A percentile compares a stretch with the other conserved stretches of the same genome.
Conservation (phyloP, 1,284 basidiomycete genomes). For the Neotropicomus parvogracilis region DNA sequence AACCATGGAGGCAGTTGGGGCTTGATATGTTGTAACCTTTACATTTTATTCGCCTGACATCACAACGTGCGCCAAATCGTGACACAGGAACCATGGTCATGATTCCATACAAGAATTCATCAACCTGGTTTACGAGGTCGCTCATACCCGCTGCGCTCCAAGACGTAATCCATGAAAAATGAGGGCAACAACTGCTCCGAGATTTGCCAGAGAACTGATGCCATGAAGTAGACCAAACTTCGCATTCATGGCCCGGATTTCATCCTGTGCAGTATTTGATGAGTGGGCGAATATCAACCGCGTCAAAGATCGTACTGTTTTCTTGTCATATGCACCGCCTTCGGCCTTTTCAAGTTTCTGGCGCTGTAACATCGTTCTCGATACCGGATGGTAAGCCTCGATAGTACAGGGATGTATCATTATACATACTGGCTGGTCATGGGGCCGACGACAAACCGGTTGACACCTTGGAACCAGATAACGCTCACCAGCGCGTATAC, state of each 20-base stretch:
- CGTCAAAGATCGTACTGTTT: constrained; percentile 41
- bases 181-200: constrained; percentile 57
- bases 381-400: not conserved
- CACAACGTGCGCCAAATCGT: not conserved
- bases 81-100: not conserved
- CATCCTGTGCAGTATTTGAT: not conserved
- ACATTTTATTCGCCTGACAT: constrained; percentile 24
- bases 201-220: constrained; percentile 63
- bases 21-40: constrained; percentile 42
- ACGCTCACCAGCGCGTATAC: constrained; percentile 42
- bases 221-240: constrained; percentile 48
- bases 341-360: constrained; percentile 73
- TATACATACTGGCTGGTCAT: constrained; percentile 58
- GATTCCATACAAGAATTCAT: no score
- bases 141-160: constrained; percentile 42
- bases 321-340: constrained; percentile 58
- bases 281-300: no score
- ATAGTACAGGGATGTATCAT: not conserved
- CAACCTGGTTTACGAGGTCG: no score
- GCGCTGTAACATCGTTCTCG: constrained; percentile 68
- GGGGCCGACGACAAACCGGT: constrained; percentile 61
- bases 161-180: constrained; percentile 73
- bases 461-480: constrained; percentile 36
- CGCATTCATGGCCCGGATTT: no score
- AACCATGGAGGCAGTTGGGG: constrained; percentile 68